Conservation (phyloP, 2,329 filamentous ascomycete species). For the Hymenoscyphus occultus region DNA sequence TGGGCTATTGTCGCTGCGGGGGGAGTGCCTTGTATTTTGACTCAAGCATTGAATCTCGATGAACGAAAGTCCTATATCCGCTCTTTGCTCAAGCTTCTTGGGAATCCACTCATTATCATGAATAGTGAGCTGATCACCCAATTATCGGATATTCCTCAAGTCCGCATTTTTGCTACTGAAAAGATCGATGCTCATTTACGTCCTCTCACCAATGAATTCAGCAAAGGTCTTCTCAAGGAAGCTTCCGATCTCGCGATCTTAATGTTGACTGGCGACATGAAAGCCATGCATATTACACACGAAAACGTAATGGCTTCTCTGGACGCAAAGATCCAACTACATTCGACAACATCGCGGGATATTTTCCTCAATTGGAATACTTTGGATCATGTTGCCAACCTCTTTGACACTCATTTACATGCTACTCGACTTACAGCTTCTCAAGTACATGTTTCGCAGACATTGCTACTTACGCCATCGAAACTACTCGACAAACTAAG, state of each 20-base stretch:
- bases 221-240: neutral
- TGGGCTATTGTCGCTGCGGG: slow-evolving; percentile 40
- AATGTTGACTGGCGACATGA: slow-evolving; percentile 51
- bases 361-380: slow-evolving; percentile 41
- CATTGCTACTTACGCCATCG: slow-evolving; percentile 42
- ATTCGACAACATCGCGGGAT: slow-evolving; percentile 34
- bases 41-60: slow-evolving; percentile 34
- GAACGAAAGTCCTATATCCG: slow-evolving; percentile 32
- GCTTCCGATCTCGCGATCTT: slow-evolving; percentile 34
- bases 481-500: slow-evolving; percentile 41
- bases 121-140: slow-evolving; percentile 7
- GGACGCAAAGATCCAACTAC: slow-evolving; percentile 39
- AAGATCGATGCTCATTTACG: neutral
- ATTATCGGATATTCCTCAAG: slow-evolving; percentile 6
- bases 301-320: slow-evolving; percentile 43
- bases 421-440: slow-evolving; percentile 42
- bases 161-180: neutral
- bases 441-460: slow-evolving; percentile 46
- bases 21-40: slow-evolving; percentile 39
- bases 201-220: neutral
- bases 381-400: slow-evolving; percentile 52
- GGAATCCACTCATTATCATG: slow-evolving; percentile 16
- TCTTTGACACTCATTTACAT: slow-evolving; percentile 52
- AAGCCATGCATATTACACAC: slow-evolving; percentile 46
- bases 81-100: slow-evolving; percentile 21